Evolutionary conservation across 768 basidiomycete genomes (phyloP), one percentile per base, ranked within the genome.

Genomic region (Tricholoma furcatifolium): DNA sequence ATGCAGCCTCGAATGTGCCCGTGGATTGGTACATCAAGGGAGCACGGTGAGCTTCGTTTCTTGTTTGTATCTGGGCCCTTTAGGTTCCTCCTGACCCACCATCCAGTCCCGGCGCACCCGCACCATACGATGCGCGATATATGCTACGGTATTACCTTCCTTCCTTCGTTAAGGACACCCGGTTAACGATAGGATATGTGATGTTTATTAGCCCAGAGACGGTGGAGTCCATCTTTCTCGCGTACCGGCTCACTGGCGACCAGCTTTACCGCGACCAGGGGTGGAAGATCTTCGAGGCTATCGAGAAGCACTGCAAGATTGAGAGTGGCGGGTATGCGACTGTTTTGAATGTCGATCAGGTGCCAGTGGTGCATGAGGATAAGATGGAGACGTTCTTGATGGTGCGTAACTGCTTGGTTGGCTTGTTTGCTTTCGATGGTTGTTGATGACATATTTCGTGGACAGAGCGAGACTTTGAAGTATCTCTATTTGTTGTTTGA

Each of bases 301-400:
- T 98, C 51, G 83, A 94, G 61, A 81, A 81, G 65, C 84, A 96
- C 64, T 94, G 91, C 62, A 76, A 78, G 43, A 73, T 93, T 18
- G 71, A 77, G n/a, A 77, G 74, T 0, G 95, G 94, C 17, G 95
- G 94, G 8, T 98, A 89, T 62, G 88, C 90, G 15, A 83, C 83
- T 32, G 77, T 98, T 42, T 68, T 86, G 53, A 91, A 97, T 63
- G 95, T 98, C 9, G 91, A 96, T 67, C 77, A 82, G 55, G 72
- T 85, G 9, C 85, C 87, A 0, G 81, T 75, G 2, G 72, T 74
- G 62, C 74, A 80, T 52, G 87, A 92, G 57, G 93, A 98, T 69
- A 87, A 88, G 67, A 96, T 97, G 94, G 94, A 98, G 72, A 94
- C 94, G 11, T 97, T 95, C 73, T 81, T 94, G 70, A 76, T 97